phyloP scores from a whole-genome alignment of 2,329 filamentous ascomycete genomes.

The Blastomyces percursus region DNA sequence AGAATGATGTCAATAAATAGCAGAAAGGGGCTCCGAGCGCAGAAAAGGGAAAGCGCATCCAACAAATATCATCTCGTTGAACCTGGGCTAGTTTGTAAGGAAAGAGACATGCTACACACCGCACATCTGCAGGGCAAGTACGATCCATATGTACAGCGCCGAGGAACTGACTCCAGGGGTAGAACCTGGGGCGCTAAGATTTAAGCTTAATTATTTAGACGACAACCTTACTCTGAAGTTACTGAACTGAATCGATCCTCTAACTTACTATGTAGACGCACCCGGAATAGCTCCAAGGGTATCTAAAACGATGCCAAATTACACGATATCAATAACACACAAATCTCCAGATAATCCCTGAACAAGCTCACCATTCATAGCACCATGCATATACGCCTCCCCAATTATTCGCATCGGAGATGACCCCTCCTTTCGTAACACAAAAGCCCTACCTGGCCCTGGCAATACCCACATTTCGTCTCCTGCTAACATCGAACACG shows the following conservation, averaged over 20 bases:
- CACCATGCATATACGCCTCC: constrained; percentile 14
- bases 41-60: neutral
- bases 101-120: neutral
- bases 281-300: neutral
- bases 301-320: neutral
- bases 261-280: too few relatives aligned
- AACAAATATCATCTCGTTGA: neutral
- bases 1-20: neutral
- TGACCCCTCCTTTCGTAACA: constrained; percentile 5
- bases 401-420: constrained; percentile 9
- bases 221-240: neutral
- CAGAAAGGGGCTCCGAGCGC: neutral
- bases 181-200: neutral
- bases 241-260: too few relatives aligned
- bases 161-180: neutral
- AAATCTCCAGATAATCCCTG: constrained; percentile 3
- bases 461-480: constrained; percentile 13
- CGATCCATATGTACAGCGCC: neutral
- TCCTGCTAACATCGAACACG: constrained; percentile 4
- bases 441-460: constrained; percentile 10
- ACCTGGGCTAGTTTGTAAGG: neutral
- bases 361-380: constrained; percentile 12
- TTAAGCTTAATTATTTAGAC: constrained; percentile 4
- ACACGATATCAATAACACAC: constrained; percentile 2
- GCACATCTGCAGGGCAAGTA: neutral